Conservation (phyloP, 2,329 filamentous ascomycete genomes). For the Chrysoporthe cubensis region DNA sequence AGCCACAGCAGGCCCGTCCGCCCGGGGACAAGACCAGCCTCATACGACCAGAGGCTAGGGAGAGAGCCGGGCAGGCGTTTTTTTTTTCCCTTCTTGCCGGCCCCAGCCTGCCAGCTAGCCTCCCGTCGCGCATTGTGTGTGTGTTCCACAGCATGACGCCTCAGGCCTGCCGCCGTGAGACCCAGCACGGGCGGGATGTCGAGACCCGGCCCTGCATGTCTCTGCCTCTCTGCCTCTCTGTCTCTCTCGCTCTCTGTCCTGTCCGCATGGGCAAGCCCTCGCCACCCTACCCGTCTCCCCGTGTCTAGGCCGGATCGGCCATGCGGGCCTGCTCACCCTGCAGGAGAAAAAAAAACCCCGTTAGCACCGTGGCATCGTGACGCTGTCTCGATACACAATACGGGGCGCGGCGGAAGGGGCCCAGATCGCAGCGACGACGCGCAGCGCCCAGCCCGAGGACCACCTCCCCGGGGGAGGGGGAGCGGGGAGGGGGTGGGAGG, state of each 20-base stretch:
- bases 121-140: neutral
- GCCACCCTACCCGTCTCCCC: neutral
- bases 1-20: neutral
- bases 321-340: neutral
- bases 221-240: neutral
- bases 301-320: neutral
- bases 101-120: too few relatives aligned
- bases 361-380: neutral
- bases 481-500: neutral
- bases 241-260: neutral
- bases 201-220: slow-evolving; percentile 9
- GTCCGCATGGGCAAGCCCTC: too few relatives aligned
- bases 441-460: too few relatives aligned
- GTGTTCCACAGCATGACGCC: slow-evolving; percentile 22
- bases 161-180: slow-evolving; percentile 23
- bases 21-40: neutral
- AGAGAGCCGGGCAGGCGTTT: too few relatives aligned
- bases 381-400: neutral
- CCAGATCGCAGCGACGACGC: too few relatives aligned
- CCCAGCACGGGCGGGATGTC: slow-evolving; percentile 12
- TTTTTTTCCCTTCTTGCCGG: too few relatives aligned
- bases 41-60: neutral
- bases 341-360: neutral
- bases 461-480: too few relatives aligned
- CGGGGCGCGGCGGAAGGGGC: too few relatives aligned